Evolutionary conservation across 805 yeast species (phyloP).

Genomic region (Sugiyamaella mastotermitis): DNA sequence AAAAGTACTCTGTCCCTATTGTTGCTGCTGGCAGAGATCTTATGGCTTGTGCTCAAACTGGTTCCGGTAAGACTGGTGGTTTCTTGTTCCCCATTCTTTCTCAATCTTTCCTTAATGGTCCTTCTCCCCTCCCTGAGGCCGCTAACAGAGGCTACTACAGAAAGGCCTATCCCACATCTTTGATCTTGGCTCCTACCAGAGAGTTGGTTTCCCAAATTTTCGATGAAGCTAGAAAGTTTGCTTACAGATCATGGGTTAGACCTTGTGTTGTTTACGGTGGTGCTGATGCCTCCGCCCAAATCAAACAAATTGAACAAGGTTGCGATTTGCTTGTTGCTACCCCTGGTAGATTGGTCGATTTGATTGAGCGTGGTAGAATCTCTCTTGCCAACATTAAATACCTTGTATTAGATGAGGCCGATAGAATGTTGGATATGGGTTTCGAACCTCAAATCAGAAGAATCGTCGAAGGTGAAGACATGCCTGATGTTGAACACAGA

Average conservation of each 20-base stretch:
- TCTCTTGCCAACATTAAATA: conserved; percentile 86
- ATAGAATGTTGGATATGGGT: conserved; percentile 99
- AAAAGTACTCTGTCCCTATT: conserved; percentile 88
- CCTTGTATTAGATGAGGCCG: conserved; percentile 97
- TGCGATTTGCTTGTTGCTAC: conserved; percentile 97
- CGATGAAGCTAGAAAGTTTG: conserved; percentile 92
- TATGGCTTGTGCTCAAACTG: conserved; percentile 98
- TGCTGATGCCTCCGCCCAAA: conserved; percentile 85
- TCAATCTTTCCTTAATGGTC: conserved; percentile 84
- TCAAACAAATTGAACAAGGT: conserved; percentile 84
- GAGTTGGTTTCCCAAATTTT: conserved; percentile 95
- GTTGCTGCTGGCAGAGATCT: conserved; percentile 84
- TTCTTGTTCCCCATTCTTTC: conserved; percentile 96
- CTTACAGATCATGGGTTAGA: conserved; percentile 97
- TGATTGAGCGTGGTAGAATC: conserved; percentile 90
- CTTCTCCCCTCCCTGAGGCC: conserved; percentile 51
- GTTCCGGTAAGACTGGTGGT: conserved; percentile 99
- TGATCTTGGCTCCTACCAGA: conserved; percentile 98
- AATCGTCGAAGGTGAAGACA: conserved; percentile 95
- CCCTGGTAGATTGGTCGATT: conserved; percentile 97
- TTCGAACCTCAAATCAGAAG: conserved; percentile 99
- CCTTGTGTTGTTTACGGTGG: conserved; percentile 98
- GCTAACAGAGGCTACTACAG: conserved; percentile 36
- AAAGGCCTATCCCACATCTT: conserved; percentile 90
- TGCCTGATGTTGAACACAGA: conserved; percentile 87